phyloP scores from a whole-genome alignment of 345 rosid species.

The Citrus cavaleriei region DNA sequence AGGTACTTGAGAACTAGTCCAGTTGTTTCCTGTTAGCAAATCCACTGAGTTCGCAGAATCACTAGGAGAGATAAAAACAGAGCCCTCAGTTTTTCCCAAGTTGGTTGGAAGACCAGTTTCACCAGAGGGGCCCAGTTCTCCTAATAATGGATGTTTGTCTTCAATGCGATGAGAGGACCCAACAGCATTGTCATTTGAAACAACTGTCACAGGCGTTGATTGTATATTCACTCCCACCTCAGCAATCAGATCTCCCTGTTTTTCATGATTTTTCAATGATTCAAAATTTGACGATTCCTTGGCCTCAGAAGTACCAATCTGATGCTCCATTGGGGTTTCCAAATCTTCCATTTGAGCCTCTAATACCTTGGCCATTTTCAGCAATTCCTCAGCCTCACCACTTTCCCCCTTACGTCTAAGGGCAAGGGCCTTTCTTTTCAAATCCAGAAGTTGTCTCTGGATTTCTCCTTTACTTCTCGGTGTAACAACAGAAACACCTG shows the following conservation, averaged over 20 bases:
- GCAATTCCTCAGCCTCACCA: constrained; percentile 52
- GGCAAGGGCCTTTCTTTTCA: constrained; percentile 61
- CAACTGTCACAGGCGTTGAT: constrained; percentile 5
- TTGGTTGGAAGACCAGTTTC: constrained; percentile 22
- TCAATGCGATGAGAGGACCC: constrained; percentile 23
- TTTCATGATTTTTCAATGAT: constrained; percentile 11
- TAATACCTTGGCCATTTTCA: constrained; percentile 37
- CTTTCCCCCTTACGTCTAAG: constrained; percentile 50
- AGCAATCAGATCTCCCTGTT: constrained; percentile 12
- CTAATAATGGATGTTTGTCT: constrained; percentile 21
- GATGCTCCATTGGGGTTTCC: constrained; percentile 33
- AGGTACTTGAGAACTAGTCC: constrained; percentile 21
- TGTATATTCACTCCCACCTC: constrained; percentile 6
- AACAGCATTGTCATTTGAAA: constrained; percentile 21
- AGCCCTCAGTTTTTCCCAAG: constrained; percentile 10
- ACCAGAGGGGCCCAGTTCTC: constrained; percentile 25
- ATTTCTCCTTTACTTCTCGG: constrained; percentile 49
- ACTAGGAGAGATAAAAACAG: constrained; percentile 14
- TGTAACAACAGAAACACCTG: constrained; percentile 11
- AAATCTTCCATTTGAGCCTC: constrained; percentile 53
- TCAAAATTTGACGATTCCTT: constrained; percentile 16
- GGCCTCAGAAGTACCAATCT: constrained; percentile 16
- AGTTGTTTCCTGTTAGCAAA: constrained; percentile 42
- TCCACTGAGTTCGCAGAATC: constrained; percentile 33
- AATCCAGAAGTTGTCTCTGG: constrained; percentile 52